Evolutionary conservation across 169 alveolate genomes (phyloP), one percentile per base, ranked within the genome.

Genomic region (Eimeria tenella): DNA sequence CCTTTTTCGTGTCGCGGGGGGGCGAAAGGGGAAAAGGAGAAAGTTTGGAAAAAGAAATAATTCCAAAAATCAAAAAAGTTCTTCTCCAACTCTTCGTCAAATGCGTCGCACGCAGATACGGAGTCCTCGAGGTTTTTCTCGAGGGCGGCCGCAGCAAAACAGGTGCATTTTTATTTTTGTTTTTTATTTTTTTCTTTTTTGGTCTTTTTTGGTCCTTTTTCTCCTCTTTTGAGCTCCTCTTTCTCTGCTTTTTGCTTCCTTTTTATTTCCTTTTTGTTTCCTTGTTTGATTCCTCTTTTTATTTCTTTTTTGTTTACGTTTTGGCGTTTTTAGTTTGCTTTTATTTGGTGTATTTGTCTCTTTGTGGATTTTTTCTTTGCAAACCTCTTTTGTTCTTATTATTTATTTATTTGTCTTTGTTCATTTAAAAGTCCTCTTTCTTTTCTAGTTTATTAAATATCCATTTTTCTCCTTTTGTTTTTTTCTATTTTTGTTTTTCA

Each of bases 81-180:
- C 15, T 70, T 23, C 31, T 70, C 49, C 53, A 56, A 9, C 62
- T 31, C 31, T 88, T 13, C 86, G n/a, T 68, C 55, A 53, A 21
- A 4, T 77, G 86, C 58, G n/a, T 68, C 52, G 73, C 87, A 71
- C 68, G 62, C 84, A 77, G 93, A 11, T 74, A 86, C 93, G 93
- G 93, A 5, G 53, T 62, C 23, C 93, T 86, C 23, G 83, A 86
- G 23, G 25, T 62, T 70, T 86, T 86, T 15, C 15, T 86, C 19
- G 86, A 71, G 50, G 86, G 93, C 23, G 86, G 75, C 50, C 9
- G 93, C 23, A 88, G 93, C 93, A 88, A 71, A 68, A 88, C 62
- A 7, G 86, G 93, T 56, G 49, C 42, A 1, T 15, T 4, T 50
- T 49, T 25, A 3, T 5, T 58, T 62, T 1, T 75, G 56, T 23